Base-by-base conservation (phyloP, 2,329 filamentous ascomycete genomes). In the Onygena corvina region DNA sequence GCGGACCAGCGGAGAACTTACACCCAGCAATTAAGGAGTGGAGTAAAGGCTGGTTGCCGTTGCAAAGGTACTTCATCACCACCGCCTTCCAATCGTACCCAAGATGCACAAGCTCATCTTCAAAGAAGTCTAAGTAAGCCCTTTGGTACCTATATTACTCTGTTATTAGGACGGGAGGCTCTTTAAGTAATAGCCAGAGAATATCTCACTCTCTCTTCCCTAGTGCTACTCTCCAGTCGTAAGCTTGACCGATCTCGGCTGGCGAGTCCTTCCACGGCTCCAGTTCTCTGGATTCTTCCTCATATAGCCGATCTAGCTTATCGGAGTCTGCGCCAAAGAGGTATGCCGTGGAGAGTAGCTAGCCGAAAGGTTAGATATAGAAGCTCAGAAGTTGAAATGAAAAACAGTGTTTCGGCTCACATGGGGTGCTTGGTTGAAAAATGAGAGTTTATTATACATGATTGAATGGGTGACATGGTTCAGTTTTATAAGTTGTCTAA, bases 61-160 rank as follows among this genome's bases (percentile, higher is more conserved):
- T 57, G 55, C 90, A 85, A 40, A 98, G 67, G 61, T 84, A 96
- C 53, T 89, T 77, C 2, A 79, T 70, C 6, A 93, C 71, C 2
- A 94, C 78, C 48, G 74, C 72, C 61, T 83, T 85, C 86, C 92
- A 95, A 61, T 94, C 78, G 63, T 95, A 96, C 30, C 79, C 74
- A 58, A 81, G 77, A 14, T 71, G 70, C 2, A 86, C 88, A 25
- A 96, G 72, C 59, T 87, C 80, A 63, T 98, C 92, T 64, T 98
- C 92, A 61, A 94, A 96, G 63, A 92, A 96, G 64, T 98, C 89
- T 50, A 98, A 73, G 61, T 83, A 98, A 0, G 88, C 90, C 52
- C 90, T 78, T 66, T 98, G 87, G 61, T 93, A 95, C 54, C 72
- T 79, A 58, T 23, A 2, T 35, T 4, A 9, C 2, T 14, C 14